phyloP scores from a whole-genome alignment of 2,329 filamentous ascomycete species.

The Penicillium sp. region DNA sequence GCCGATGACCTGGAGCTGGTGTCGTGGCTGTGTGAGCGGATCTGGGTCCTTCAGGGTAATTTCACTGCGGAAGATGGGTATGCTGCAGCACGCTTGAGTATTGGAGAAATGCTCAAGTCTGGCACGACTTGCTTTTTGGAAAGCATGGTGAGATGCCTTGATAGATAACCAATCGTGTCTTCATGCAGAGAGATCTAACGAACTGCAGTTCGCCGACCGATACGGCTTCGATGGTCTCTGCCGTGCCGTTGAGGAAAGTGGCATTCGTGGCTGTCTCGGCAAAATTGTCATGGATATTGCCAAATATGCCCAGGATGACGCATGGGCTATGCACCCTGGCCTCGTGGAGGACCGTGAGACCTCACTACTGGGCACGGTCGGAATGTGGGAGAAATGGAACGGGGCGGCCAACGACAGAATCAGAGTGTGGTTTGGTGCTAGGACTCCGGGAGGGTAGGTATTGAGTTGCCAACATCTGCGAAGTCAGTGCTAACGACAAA shows the following conservation, averaged over 20 bases:
- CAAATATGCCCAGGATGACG: conserved; percentile 45
- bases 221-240: conserved; percentile 51
- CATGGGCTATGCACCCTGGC: conserved; percentile 48
- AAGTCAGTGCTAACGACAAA: not conserved
- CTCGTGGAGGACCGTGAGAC: conserved; percentile 45
- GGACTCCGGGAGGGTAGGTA: conserved; percentile 49
- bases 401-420: conserved; percentile 44
- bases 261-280: conserved; percentile 48
- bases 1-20: conserved; percentile 55
- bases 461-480: not conserved
- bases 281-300: conserved; percentile 50
- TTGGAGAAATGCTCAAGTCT: conserved; percentile 54
- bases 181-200: not conserved
- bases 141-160: conserved; percentile 45
- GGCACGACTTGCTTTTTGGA: conserved; percentile 57
- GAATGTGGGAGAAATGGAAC: conserved; percentile 39
- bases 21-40: conserved; percentile 54
- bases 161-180: too few relatives aligned
- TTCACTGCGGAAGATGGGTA: conserved; percentile 53
- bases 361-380: conserved; percentile 43
- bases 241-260: conserved; percentile 47
- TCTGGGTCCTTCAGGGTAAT: conserved; percentile 52
- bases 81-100: conserved; percentile 50
- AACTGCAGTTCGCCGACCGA: conserved; percentile 45
- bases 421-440: conserved; percentile 52